A percentile compares a stretch with the other conserved stretches of the same genome.
phyloP scores from a whole-genome alignment of 768 basidiomycete genomes.

The Suillus alpinus region DNA sequence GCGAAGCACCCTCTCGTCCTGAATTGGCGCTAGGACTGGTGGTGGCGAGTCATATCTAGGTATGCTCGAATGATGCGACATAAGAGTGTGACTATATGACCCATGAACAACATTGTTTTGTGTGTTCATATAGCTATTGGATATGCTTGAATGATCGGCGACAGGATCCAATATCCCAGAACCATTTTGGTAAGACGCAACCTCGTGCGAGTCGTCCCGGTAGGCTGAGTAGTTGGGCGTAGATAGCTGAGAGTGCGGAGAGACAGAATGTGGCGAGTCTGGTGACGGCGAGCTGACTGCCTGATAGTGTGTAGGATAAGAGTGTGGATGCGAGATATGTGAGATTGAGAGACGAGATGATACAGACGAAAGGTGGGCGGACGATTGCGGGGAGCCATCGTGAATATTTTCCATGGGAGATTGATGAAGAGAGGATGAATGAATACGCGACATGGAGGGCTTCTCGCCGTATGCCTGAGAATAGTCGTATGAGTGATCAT shows the following conservation, averaged over 20 bases:
- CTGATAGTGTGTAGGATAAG: conserved; percentile 37
- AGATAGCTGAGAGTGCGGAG: conserved; percentile 31
- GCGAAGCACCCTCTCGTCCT: conserved; percentile 35
- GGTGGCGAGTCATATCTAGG: conserved; percentile 51
- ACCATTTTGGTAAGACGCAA: conserved; percentile 36
- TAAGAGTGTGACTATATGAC: conserved; percentile 20
- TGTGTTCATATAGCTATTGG: conserved; percentile 31
- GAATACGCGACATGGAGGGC: conserved; percentile 27
- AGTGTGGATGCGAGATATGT: conserved; percentile 55
- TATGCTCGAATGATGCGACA: conserved; percentile 17
- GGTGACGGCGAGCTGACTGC: conserved; percentile 46
- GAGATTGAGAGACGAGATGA: conserved; percentile 60
- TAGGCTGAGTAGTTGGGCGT: conserved; percentile 42
- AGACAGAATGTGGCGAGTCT: conserved; percentile 48
- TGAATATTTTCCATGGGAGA: conserved; percentile 25
- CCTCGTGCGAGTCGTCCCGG: conserved; percentile 40
- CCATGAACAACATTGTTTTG: conserved; percentile 25
- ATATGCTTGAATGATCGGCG: conserved; percentile 20
- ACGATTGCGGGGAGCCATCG: conserved; percentile 29
- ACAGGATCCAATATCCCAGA: conserved; percentile 30
- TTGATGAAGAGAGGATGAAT: conserved; percentile 27
- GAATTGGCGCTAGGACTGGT: conserved; percentile 56
- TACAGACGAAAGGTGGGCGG: conserved; percentile 31
- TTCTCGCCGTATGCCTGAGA: conserved; percentile 27
- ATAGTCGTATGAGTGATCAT: conserved; percentile 28